phyloP scores from a whole-genome alignment of 257 asterid species.

The Agastache rugosa region DNA sequence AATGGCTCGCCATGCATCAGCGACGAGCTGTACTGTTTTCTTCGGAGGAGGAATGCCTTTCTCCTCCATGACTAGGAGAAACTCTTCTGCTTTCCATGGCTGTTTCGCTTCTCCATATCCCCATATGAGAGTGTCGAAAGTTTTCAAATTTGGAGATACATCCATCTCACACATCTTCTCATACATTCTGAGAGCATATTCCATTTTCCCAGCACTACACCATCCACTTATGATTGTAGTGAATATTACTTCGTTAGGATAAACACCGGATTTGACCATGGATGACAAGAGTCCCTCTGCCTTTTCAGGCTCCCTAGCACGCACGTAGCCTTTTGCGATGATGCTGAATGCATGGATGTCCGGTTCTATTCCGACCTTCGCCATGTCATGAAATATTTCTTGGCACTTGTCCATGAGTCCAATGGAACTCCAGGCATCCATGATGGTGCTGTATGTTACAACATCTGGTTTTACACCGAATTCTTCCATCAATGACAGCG shows the following conservation, averaged over 20 bases:
- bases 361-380: conserved; percentile 71
- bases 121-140: conserved; percentile 92
- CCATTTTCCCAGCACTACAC: conserved; percentile 92
- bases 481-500: conserved; percentile 74
- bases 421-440: conserved; percentile 92
- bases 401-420: conserved; percentile 86
- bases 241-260: conserved; percentile 85
- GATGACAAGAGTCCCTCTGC: conserved; percentile 68
- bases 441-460: conserved; percentile 87
- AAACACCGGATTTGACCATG: conserved; percentile 59
- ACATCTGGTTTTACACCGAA: conserved; percentile 88
- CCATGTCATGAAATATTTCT: conserved; percentile 81
- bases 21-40: conserved; percentile 75
- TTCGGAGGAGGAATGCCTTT: conserved; percentile 58
- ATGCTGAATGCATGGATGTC: conserved; percentile 86
- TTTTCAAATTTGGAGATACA: conserved; percentile 72
- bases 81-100: conserved; percentile 89
- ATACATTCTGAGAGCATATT: conserved; percentile 57
- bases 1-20: conserved; percentile 89
- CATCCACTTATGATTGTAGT: conserved; percentile 96
- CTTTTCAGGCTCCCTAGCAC: conserved; percentile 75
- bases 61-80: conserved; percentile 66
- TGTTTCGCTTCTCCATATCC: conserved; percentile 92
- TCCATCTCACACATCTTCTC: conserved; percentile 70
- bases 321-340: conserved; percentile 92